Base-by-base conservation (phyloP, 176 grass and related monocot genomes). In the Cocos nucifera region DNA sequence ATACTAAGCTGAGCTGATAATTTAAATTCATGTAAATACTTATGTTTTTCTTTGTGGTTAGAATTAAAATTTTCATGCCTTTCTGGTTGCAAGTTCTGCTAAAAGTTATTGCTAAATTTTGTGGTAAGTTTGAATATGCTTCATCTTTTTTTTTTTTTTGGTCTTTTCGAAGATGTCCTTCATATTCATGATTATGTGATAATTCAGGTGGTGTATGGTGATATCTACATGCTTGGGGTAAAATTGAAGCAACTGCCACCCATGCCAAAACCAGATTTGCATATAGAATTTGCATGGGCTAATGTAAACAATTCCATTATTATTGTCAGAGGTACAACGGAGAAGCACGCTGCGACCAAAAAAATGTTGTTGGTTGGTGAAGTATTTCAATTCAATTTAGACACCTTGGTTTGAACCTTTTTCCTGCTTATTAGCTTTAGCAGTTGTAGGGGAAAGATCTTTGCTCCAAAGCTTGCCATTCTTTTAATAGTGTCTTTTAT, bases 201-300 rank as follows among this genome's bases (percentile, higher is more conserved):
- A 78, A 9, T 73, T 65, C 73, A 91, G 87, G 82, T 91, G 18
- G 92, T 91, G 24, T 96, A 88, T 80, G 77, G 72, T n/a, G 78
- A 90, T 70, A 83, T 96, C 19, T 96, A 88, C 66, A 96, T 96
- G 91, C 86, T 96, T 67, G 75, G 25, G 56, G 71, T 52, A 78
- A 70, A 71, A 24, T 96, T 86, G 86, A 87, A 96, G 49, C 75
- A 96, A 76, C 72, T 96, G 65, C 80, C 86, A 22, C 54, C 75
- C 62, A 96, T 96, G 80, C 86, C 86, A 16, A 96, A 90, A 58
- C 83, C 86, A 79, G 83, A 90, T 85, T 90, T 83, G 35, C 86
- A 96, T 69, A 89, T 85, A 74, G 91, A 96, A 78, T 88, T 96
- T 79, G 91, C 86, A 75, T 87, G 91, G 91, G 69, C 84, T 65